These are phyloP conservation scores for Russula virescens DNA, from an alignment of 768 basidiomycete genomes.

Conservation along the genomic window DNA sequence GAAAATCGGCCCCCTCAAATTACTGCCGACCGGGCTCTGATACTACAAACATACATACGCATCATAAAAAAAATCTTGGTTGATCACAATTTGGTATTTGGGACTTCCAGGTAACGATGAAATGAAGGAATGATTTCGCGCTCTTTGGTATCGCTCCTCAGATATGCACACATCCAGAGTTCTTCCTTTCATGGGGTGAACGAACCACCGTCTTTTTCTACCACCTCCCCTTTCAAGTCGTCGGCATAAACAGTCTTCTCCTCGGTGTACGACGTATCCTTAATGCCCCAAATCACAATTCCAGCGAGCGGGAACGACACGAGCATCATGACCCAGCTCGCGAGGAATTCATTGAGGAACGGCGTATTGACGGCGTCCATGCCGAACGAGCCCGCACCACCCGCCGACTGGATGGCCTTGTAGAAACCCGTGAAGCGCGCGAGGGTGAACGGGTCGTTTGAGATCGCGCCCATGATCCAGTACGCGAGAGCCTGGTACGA, in stretches of 20 bases:
- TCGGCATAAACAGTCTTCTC: slow-evolving; percentile 32
- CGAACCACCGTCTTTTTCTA: no score
- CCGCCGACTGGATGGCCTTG: slow-evolving; percentile 37
- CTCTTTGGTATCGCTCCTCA: no score
- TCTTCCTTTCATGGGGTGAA: no score
- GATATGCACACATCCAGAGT: no score
- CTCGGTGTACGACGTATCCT: slow-evolving; percentile 36
- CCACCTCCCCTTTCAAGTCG: slow-evolving; percentile 22
- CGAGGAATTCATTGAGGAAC: slow-evolving; percentile 39
- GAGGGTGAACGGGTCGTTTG: slow-evolving; percentile 43
- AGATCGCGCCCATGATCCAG: slow-evolving; percentile 39
- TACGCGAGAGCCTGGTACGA: slow-evolving; percentile 36
- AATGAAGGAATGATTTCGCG: no score
- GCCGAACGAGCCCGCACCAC: slow-evolving; percentile 38
- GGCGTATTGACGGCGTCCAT: slow-evolving; percentile 44
- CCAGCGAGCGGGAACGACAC: slow-evolving; percentile 34
- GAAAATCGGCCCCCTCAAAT: no score
- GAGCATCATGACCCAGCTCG: slow-evolving; percentile 34
- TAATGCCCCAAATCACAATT: slow-evolving; percentile 33
- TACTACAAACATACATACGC: no score
- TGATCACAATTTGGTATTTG: no score
- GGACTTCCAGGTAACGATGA: no score
- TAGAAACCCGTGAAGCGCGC: slow-evolving; percentile 42
- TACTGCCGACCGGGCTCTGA: no score
- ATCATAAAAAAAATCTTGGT: no score